Percentiles rank a stretch among this genome's conserved stretches.
Evolutionary conservation across 1,139 yeast species (phyloP).

Genomic region (Pichia sp.): DNA sequence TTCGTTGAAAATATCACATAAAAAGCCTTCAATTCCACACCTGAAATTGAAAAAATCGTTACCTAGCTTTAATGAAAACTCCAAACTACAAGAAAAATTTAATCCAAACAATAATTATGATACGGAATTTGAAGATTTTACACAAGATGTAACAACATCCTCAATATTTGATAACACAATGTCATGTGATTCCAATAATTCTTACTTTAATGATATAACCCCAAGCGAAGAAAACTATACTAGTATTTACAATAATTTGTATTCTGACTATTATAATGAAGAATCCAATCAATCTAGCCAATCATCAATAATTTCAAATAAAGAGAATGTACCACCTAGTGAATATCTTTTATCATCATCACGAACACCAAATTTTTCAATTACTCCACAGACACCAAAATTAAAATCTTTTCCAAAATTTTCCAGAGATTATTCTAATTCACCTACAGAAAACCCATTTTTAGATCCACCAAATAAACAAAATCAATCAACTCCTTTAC

Average conservation of each 20-base stretch:
- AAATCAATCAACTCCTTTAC: too few relatives aligned
- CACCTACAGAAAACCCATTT: too few relatives aligned
- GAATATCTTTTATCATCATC: conserved; percentile 7
- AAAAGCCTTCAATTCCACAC: too few relatives aligned
- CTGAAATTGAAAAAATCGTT: too few relatives aligned
- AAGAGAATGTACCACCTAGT: conserved; percentile 3
- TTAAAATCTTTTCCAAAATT: background rate
- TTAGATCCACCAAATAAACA: too few relatives aligned
- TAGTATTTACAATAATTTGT: conserved; percentile 1
- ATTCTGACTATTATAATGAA: background rate
- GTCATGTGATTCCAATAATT: background rate
- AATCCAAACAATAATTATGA: background rate
- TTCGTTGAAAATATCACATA: too few relatives aligned
- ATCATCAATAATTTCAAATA: conserved; percentile 6
- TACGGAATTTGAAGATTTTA: background rate
- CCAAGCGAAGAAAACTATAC: background rate
- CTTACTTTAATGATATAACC: background rate
- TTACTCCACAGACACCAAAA: background rate
- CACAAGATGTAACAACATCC: background rate
- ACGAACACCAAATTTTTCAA: conserved; percentile 7
- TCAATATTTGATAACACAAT: conserved; percentile 1
- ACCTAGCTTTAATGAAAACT: too few relatives aligned
- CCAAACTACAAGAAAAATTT: too few relatives aligned
- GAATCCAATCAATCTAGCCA: conserved; percentile 1
- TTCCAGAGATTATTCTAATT: too few relatives aligned